Conservation (phyloP, 768 basidiomycete genomes). For the Asterophora lycoperdoides region DNA sequence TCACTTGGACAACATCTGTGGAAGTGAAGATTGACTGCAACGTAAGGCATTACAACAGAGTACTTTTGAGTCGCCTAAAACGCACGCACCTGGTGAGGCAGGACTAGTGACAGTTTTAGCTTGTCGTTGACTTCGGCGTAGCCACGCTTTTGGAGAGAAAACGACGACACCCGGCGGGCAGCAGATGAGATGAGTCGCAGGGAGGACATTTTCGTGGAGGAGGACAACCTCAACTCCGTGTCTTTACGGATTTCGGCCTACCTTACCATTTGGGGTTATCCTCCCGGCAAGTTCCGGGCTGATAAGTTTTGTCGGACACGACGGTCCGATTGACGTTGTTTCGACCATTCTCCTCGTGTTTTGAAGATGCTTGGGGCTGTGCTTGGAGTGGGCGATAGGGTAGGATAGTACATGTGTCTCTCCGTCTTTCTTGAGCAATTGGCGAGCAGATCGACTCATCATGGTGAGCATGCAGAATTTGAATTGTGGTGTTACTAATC, state of each 20-base stretch:
- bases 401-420: too few relatives aligned
- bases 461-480: too few relatives aligned
- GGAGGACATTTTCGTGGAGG: conserved; percentile 58
- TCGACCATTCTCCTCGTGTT: too few relatives aligned
- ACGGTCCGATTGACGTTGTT: too few relatives aligned
- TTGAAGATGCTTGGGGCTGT: too few relatives aligned
- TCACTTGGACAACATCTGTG: conserved; percentile 91
- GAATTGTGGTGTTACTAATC: too few relatives aligned
- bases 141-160: conserved; percentile 63
- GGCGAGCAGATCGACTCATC: too few relatives aligned
- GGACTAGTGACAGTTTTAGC: conserved; percentile 87
- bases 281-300: too few relatives aligned
- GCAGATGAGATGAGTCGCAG: conserved; percentile 66
- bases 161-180: conserved; percentile 52
- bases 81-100: conserved; percentile 84
- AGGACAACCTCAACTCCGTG: conserved; percentile 3
- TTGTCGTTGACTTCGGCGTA: conserved; percentile 92
- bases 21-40: conserved; percentile 85
- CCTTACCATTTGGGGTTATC: too few relatives aligned
- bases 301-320: too few relatives aligned
- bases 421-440: too few relatives aligned
- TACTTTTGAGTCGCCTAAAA: background rate
- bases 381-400: too few relatives aligned
- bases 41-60: conserved; percentile 7
- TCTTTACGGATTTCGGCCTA: conserved; percentile 24